Percentiles rank a stretch among this genome's conserved stretches.
Evolutionary conservation across 805 yeast genomes (phyloP).

Genomic region (Zygoascus ofunaensis): DNA sequence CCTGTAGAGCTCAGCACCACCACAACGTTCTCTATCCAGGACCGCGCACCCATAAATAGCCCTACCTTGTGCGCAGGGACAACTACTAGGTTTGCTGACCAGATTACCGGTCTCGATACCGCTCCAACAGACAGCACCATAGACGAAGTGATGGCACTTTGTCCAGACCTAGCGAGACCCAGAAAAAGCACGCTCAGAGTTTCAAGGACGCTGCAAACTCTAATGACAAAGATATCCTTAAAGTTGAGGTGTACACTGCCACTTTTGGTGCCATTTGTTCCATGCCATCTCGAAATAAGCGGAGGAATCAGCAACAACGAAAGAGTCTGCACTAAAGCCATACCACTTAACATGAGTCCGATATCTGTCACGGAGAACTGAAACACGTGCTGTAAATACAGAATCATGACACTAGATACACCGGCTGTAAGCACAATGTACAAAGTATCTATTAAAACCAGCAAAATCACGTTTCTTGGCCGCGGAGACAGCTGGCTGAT

Average conservation of each 20-base stretch:
- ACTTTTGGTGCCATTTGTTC: no score
- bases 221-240: neutral
- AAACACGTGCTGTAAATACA: conserved; percentile 3
- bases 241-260: neutral
- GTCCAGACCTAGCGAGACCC: neutral
- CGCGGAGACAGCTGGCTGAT: neutral
- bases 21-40: neutral
- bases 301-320: neutral
- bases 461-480: neutral
- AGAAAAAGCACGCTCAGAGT: neutral
- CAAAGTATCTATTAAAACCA: conserved; percentile 1
- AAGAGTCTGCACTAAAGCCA: conserved; percentile 1
- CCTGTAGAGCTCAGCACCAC: neutral
- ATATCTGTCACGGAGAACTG: neutral
- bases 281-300: neutral
- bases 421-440: conserved; percentile 1
- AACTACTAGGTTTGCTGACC: neutral
- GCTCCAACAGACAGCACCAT: neutral
- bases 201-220: neutral
- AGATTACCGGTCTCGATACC: conserved; percentile 1
- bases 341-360: neutral
- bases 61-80: conserved; percentile 2
- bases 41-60: conserved; percentile 2
- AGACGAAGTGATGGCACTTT: neutral
- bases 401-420: neutral